These are phyloP conservation scores for Trebouxia sp. DNA, from an alignment of 139 green algal genomes.

Conservation along the genomic window DNA sequence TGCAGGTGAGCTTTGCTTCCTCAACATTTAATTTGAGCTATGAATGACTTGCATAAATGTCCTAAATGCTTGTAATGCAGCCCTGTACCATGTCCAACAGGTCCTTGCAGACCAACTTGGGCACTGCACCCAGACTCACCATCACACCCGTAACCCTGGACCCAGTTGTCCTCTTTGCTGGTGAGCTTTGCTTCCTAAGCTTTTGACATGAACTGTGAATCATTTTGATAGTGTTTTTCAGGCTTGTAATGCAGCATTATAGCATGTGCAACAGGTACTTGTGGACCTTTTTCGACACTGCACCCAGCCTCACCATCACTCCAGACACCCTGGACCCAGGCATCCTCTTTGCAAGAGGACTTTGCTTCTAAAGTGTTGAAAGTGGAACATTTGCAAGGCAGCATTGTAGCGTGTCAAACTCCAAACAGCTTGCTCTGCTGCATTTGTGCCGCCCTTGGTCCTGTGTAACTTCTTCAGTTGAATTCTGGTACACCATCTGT, in stretches of 20 bases:
- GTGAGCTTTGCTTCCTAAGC: neutral
- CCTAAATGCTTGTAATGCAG: too few species aligned
- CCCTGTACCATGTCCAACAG: neutral
- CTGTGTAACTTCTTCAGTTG: too few species aligned
- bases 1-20: neutral
- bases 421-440: too few species aligned
- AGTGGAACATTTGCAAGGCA: too few species aligned
- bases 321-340: constrained; percentile 24
- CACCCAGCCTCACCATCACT: neutral
- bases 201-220: too few species aligned
- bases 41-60: too few species aligned
- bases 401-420: neutral
- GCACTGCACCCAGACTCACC: neutral
- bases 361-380: too few species aligned
- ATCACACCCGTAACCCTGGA: constrained; percentile 2
- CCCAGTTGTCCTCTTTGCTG: constrained; percentile 32
- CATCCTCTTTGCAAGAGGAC: constrained; percentile 23
- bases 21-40: too few species aligned
- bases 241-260: too few species aligned
- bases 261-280: constrained; percentile 23
- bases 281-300: constrained; percentile 22
- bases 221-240: too few species aligned
- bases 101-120: constrained; percentile 32
- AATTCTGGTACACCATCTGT: too few species aligned
- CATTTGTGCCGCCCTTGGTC: too few species aligned